These are phyloP conservation scores for Yamadazyma dendronema DNA, from an alignment of 1,139 yeast genomes.

Conservation along the genomic window DNA sequence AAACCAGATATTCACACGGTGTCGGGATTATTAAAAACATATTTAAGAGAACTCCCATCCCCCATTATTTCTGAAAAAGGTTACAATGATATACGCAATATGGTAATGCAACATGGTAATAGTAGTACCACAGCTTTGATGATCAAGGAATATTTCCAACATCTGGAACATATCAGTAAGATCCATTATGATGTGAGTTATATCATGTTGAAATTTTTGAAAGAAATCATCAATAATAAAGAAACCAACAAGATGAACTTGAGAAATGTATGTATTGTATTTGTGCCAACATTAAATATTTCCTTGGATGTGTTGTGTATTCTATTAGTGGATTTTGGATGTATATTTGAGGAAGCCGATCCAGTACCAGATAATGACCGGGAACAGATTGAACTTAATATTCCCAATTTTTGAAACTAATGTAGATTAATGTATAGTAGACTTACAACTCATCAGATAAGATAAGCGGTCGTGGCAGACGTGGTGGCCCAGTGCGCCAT, in stretches of 20 bases:
- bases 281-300: constrained; percentile 78
- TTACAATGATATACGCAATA: constrained; percentile 34
- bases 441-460: too few species aligned
- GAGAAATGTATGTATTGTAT: constrained; percentile 76
- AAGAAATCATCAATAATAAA: constrained; percentile 61
- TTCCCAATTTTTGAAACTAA: constrained; percentile 34
- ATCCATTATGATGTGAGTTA: constrained; percentile 62
- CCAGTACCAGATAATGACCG: constrained; percentile 47
- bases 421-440: background rate
- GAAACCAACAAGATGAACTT: constrained; percentile 80
- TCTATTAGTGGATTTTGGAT: constrained; percentile 62
- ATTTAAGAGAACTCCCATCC: constrained; percentile 68
- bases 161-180: constrained; percentile 24
- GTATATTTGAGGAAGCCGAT: constrained; percentile 56
- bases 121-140: constrained; percentile 21
- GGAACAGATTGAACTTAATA: constrained; percentile 41
- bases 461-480: too few species aligned
- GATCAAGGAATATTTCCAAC: constrained; percentile 32
- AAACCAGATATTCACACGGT: constrained; percentile 71
- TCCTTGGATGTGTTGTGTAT: constrained; percentile 64
- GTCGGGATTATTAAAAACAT: constrained; percentile 74
- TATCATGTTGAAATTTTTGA: constrained; percentile 65
- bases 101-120: constrained; percentile 22
- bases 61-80: constrained; percentile 57
- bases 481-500: too few species aligned